Evolutionary conservation across 352 stramenopile genomes (phyloP).

Genomic region (Globisporangium ultimum): DNA sequence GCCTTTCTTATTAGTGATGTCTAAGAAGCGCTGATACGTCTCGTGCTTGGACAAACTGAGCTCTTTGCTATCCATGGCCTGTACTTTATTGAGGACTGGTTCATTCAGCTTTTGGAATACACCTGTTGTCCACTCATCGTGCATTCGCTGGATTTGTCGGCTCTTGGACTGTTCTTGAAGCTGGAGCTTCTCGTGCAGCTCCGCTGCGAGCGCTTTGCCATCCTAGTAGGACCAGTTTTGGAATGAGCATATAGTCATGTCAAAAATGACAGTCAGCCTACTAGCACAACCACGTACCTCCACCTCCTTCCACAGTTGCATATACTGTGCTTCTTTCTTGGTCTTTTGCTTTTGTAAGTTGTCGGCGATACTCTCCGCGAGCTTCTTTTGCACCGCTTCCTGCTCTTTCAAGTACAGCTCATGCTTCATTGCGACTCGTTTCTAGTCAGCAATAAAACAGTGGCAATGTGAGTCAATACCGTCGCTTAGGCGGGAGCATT

Average conservation of each 20-base stretch:
- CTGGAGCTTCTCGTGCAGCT: slow-evolving; percentile 60
- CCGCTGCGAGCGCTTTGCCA: slow-evolving; percentile 49
- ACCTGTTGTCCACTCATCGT: slow-evolving; percentile 61
- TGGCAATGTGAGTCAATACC: no score
- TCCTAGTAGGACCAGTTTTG: slow-evolving; percentile 24
- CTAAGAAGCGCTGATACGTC: slow-evolving; percentile 71
- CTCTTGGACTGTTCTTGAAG: slow-evolving; percentile 61
- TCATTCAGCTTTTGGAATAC: slow-evolving; percentile 78
- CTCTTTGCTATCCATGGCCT: slow-evolving; percentile 40
- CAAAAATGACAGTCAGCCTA: no score
- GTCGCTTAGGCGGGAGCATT: neutral
- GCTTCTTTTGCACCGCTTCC: slow-evolving; percentile 54
- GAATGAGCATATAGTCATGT: no score
- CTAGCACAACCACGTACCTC: slow-evolving; percentile 43
- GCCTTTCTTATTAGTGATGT: slow-evolving; percentile 81
- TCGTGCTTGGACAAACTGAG: slow-evolving; percentile 49
- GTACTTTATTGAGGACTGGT: slow-evolving; percentile 48
- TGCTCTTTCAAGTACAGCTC: slow-evolving; percentile 72
- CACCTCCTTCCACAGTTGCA: slow-evolving; percentile 69
- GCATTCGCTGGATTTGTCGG: slow-evolving; percentile 64
- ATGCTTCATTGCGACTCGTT: slow-evolving; percentile 72
- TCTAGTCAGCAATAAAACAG: slow-evolving; percentile 25
- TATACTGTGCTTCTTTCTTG: slow-evolving; percentile 63
- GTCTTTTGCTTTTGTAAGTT: slow-evolving; percentile 59
- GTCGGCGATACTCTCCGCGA: slow-evolving; percentile 59